Evolutionary conservation across 768 basidiomycete species (phyloP).

Genomic region (Boletus reticulatus): DNA sequence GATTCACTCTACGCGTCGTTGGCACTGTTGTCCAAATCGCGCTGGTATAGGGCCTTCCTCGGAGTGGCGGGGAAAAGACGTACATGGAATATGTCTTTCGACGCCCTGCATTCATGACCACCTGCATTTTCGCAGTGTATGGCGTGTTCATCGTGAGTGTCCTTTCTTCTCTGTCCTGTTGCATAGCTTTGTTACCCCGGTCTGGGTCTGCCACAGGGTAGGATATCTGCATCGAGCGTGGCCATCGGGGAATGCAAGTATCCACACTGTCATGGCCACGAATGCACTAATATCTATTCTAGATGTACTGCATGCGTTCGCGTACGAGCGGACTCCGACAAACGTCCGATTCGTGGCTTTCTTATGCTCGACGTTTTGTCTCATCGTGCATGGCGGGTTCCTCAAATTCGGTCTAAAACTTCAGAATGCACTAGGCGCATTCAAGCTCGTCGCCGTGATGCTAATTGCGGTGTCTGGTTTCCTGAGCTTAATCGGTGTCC

Average conservation of each 20-base stretch:
- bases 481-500: slow-evolving; percentile 45
- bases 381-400: slow-evolving; percentile 54
- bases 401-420: slow-evolving; percentile 56
- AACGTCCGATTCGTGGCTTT: slow-evolving; percentile 55
- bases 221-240: slow-evolving; percentile 54
- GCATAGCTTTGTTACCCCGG: background rate
- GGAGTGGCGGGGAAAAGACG: slow-evolving; percentile 74
- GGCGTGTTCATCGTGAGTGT: slow-evolving; percentile 53
- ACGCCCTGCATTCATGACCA: slow-evolving; percentile 57
- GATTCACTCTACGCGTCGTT: slow-evolving; percentile 5
- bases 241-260: slow-evolving; percentile 72
- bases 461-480: slow-evolving; percentile 54
- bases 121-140: slow-evolving; percentile 59
- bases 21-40: background rate
- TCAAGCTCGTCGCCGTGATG: slow-evolving; percentile 57
- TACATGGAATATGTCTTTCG: slow-evolving; percentile 72
- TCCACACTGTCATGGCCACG: background rate
- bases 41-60: slow-evolving; percentile 54
- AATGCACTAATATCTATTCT: background rate
- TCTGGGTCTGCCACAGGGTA: slow-evolving; percentile 40
- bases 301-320: slow-evolving; percentile 62
- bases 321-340: slow-evolving; percentile 41
- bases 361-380: slow-evolving; percentile 52
- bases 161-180: background rate
- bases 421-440: slow-evolving; percentile 60